Evolutionary conservation across 2,329 filamentous ascomycete genomes (phyloP).

Genomic region (Bisporella sp.): DNA sequence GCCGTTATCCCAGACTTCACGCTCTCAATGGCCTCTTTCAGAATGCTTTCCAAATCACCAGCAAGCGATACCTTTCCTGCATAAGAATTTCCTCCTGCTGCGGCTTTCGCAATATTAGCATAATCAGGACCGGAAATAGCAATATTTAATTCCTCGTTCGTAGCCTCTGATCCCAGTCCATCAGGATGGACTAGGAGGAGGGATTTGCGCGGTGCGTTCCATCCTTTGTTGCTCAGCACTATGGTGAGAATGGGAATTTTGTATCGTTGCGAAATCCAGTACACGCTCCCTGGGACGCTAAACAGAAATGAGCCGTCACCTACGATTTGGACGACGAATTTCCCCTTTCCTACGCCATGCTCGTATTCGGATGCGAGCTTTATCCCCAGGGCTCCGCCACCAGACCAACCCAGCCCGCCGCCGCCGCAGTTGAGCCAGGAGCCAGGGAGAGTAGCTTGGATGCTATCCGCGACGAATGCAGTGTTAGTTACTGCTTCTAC

Average conservation of each 20-base stretch:
- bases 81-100: constrained; percentile 55
- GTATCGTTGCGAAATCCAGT: constrained; percentile 62
- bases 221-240: constrained; percentile 63
- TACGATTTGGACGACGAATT: constrained; percentile 57
- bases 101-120: constrained; percentile 59
- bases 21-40: constrained; percentile 51
- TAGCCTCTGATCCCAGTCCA: constrained; percentile 52
- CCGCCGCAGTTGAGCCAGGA: constrained; percentile 78
- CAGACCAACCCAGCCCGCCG: constrained; percentile 75
- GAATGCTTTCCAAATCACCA: constrained; percentile 43
- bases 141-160: constrained; percentile 60
- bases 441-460: constrained; percentile 60
- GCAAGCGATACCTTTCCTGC: constrained; percentile 50
- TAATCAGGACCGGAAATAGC: constrained; percentile 61
- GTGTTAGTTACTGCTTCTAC: constrained; percentile 75
- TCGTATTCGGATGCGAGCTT: constrained; percentile 56
- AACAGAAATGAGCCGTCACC: constrained; percentile 64
- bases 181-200: constrained; percentile 60
- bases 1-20: constrained; percentile 51
- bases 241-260: constrained; percentile 60
- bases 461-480: constrained; percentile 59
- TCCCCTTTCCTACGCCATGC: constrained; percentile 42
- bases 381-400: constrained; percentile 67
- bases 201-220: constrained; percentile 58
- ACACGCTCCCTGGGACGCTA: constrained; percentile 56